phyloP scores from a whole-genome alignment of 1,139 yeast genomes.

The Protomyces inundatus region DNA sequence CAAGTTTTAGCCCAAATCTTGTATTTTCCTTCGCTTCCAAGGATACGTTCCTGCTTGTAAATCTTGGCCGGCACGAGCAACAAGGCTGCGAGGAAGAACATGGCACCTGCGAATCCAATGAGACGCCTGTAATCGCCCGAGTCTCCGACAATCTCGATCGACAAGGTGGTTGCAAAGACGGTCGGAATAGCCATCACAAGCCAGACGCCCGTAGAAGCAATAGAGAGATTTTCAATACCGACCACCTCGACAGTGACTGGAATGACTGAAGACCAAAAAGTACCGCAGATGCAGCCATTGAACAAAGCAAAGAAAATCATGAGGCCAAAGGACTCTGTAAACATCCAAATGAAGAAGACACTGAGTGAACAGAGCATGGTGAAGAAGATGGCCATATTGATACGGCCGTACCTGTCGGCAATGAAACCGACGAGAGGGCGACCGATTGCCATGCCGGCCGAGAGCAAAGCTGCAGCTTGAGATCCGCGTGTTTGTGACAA shows the following conservation, averaged over 20 bases:
- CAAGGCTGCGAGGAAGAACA: slow-evolving; percentile 4
- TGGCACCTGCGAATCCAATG: slow-evolving; percentile 20
- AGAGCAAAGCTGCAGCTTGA: slow-evolving; percentile 55
- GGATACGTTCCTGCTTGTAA: not conserved
- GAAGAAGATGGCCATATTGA: slow-evolving; percentile 46
- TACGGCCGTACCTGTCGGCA: slow-evolving; percentile 57
- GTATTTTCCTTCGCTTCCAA: not conserved
- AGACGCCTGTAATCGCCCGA: slow-evolving; percentile 8
- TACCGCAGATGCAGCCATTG: slow-evolving; percentile 51
- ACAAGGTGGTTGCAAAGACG: slow-evolving; percentile 42
- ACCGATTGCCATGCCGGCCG: slow-evolving; percentile 61
- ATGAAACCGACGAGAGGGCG: slow-evolving; percentile 57
- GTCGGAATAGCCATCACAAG: slow-evolving; percentile 46
- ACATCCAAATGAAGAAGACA: slow-evolving; percentile 57
- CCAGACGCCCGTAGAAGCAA: slow-evolving; percentile 59
- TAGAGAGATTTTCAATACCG: slow-evolving; percentile 47
- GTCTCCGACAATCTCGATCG: slow-evolving; percentile 30
- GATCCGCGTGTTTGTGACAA: slow-evolving; percentile 54
- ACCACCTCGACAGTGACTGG: slow-evolving; percentile 50
- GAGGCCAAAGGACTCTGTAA: slow-evolving; percentile 52
- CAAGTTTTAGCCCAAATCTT: not conserved
- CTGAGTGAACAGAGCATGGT: slow-evolving; percentile 36
- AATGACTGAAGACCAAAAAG: slow-evolving; percentile 40
- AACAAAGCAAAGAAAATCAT: slow-evolving; percentile 47
- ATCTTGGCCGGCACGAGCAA: slow-evolving; percentile 5